Evolutionary conservation across 1,284 basidiomycete species (phyloP).

Genomic region (Papiliotrema laurentii): DNA sequence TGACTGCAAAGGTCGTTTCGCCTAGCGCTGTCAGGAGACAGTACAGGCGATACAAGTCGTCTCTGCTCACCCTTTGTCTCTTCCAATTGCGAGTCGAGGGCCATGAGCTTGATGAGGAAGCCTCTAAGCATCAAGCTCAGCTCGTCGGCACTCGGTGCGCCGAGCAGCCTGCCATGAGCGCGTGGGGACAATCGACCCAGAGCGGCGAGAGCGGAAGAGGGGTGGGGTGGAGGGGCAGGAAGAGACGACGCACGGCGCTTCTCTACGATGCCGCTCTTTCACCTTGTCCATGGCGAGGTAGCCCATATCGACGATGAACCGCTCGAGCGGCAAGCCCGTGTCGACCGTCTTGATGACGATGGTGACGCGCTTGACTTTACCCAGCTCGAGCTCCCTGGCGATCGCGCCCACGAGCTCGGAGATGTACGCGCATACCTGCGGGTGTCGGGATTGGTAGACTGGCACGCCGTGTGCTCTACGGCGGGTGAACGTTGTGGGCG

Average conservation of each 20-base stretch:
- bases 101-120: conserved; percentile 75
- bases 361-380: conserved; percentile 42
- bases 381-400: conserved; percentile 60
- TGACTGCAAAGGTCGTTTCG: conserved; percentile 73
- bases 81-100: conserved; percentile 72
- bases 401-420: conserved; percentile 71
- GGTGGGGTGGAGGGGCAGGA: no score
- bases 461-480: conserved; percentile 83
- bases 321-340: conserved; percentile 54
- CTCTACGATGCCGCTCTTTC: conserved; percentile 58
- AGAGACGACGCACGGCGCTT: conserved; percentile 40
- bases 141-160: conserved; percentile 41
- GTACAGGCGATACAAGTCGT: neutral
- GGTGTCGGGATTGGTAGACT: conserved; percentile 86
- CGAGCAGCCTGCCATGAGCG: conserved; percentile 12
- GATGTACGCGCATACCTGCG: conserved; percentile 80
- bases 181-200: neutral
- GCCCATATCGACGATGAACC: conserved; percentile 59
- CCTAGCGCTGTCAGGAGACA: conserved; percentile 53
- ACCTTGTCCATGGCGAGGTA: conserved; percentile 68
- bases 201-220: neutral
- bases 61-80: conserved; percentile 52
- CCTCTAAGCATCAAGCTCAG: conserved; percentile 75
- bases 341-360: conserved; percentile 69
- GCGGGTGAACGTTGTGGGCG: conserved; percentile 76